Evolutionary conservation across 306 rosid genomes (phyloP), one percentile per base, ranked within the genome.

Genomic region (Ceratonia siliqua): DNA sequence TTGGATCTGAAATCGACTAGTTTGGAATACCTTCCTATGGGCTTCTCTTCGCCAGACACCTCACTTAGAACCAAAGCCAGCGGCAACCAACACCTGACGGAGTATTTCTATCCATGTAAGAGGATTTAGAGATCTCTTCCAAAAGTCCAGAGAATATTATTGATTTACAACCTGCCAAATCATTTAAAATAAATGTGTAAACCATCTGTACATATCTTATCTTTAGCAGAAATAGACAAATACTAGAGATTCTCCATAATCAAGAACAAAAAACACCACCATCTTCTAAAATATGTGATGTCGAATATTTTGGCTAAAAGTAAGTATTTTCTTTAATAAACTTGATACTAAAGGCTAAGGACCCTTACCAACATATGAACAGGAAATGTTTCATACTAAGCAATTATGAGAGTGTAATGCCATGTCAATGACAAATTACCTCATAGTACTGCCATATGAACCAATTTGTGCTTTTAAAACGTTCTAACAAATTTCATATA

Each of bases 61-160:
- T 79, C 87, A 87, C 80, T 90, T 92, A 48, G 93, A 89, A 85
- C 97, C 94, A 82, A 92, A 94, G 45, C 97, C 97, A 86, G 99
- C 93, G 2, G 96, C 97, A 77, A 86, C 83, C 87, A 94, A 85
- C 41, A 94, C 90, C 86, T 89, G 99, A 61, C 93, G 92, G 33
- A 94, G 83, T 88, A 92, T 87, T 83, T 94, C 99, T 66, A 86
- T 81, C 97, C 99, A 94, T 14, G 96, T 92, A 64, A 94, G 86
- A 71, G 99, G 86, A 68, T 94, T 94, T 57, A 94, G 68, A 25
- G 90, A 89, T 81, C 83, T 85, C 84, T 78, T 87, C 99, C 99
- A 94, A 57, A 85, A 83, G 42, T 87, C 88, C 46, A 90, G 83
- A 68, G 81, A 81, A 76, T 66, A 78, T 55, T 89, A 88, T 74